Percentiles rank a stretch among this genome's conserved stretches.
Evolutionary conservation across 345 rosid species (phyloP).

Genomic region (Kandelia obovata): DNA sequence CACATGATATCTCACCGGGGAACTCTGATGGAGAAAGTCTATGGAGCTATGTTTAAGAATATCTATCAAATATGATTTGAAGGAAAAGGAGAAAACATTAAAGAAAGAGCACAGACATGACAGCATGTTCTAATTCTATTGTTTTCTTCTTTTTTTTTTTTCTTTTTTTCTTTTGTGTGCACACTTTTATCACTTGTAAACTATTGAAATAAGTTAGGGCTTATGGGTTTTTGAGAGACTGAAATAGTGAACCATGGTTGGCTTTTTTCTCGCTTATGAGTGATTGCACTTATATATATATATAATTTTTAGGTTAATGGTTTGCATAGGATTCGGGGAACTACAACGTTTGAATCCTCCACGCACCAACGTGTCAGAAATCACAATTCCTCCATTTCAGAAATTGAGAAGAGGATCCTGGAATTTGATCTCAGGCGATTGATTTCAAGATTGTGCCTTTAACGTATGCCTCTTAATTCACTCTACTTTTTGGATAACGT

Average conservation of each 20-base stretch:
- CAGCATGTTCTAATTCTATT: neutral
- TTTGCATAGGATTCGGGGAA: too few relatives aligned
- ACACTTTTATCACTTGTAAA: neutral
- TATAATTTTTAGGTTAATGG: neutral
- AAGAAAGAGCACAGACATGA: neutral
- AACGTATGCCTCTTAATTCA: too few relatives aligned
- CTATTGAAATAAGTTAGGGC: neutral
- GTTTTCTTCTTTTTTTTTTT: too few relatives aligned
- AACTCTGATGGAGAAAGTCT: slow-evolving; percentile 55
- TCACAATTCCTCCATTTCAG: too few relatives aligned
- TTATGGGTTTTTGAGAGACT: neutral
- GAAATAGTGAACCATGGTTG: neutral
- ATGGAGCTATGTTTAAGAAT: slow-evolving; percentile 53
- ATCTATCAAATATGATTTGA: neutral
- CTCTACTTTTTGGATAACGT: too few relatives aligned
- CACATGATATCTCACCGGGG: slow-evolving; percentile 55
- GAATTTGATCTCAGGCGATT: too few relatives aligned
- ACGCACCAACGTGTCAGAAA: too few relatives aligned
- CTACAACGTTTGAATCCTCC: too few relatives aligned
- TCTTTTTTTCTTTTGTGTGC: neutral
- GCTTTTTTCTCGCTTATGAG: neutral
- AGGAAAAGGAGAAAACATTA: neutral
- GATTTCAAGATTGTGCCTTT: too few relatives aligned
- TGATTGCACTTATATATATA: neutral
- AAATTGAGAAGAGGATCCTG: too few relatives aligned